A percentile compares a stretch with the other conserved stretches of the same genome.
These are phyloP conservation scores for Laburnicola sp. DNA, from an alignment of 2,329 filamentous ascomycete species.

Conservation along the genomic window DNA sequence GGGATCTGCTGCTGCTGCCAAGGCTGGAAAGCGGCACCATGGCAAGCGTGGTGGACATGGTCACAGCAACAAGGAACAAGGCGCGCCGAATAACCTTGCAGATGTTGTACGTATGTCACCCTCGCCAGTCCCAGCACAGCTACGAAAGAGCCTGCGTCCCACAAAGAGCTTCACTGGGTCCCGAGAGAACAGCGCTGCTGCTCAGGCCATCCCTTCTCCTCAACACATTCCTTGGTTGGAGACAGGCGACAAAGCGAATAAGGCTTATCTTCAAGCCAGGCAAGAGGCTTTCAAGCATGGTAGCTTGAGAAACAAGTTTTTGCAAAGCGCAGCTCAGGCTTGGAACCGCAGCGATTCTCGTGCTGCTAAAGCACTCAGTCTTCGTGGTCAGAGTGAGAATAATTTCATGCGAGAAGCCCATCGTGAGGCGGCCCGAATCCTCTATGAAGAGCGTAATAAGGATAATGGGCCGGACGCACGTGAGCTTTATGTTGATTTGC, in stretches of 20 bases:
- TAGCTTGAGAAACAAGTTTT: constrained; percentile 91
- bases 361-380: constrained; percentile 89
- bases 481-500: constrained; percentile 92
- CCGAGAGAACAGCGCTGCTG: constrained; percentile 77
- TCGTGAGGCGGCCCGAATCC: constrained; percentile 83
- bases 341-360: constrained; percentile 98
- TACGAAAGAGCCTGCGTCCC: constrained; percentile 62
- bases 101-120: constrained; percentile 96
- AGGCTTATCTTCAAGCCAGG: constrained; percentile 90
- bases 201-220: constrained; percentile 81
- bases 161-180: constrained; percentile 68
- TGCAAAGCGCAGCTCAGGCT: constrained; percentile 95
- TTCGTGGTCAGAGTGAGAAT: constrained; percentile 95
- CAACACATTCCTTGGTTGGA: constrained; percentile 96
- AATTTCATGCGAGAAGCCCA: constrained; percentile 97
- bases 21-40: constrained; percentile 87
- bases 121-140: constrained; percentile 69
- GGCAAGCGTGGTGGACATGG: constrained; percentile 86
- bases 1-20: constrained; percentile 70
- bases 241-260: constrained; percentile 87
- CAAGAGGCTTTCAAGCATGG: constrained; percentile 97
- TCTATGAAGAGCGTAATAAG: constrained; percentile 93
- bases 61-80: constrained; percentile 55
- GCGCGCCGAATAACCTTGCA: constrained; percentile 73
- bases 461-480: constrained; percentile 56